Evolutionary conservation across 768 basidiomycete species (phyloP).

Genomic region (Floccularia luteovirens): DNA sequence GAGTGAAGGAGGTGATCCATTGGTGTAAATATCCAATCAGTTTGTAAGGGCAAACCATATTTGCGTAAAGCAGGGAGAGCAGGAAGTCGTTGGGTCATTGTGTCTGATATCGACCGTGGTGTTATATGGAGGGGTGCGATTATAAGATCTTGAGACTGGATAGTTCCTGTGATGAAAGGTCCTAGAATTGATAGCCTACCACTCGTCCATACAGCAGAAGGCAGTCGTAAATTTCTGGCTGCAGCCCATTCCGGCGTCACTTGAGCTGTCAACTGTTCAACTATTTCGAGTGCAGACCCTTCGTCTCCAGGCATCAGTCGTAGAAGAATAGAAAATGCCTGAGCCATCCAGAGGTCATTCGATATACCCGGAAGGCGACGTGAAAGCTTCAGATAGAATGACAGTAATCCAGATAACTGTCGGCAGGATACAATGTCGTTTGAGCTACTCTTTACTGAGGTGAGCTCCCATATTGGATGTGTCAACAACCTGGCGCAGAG

Average conservation of each 20-base stretch:
- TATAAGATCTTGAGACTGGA: conserved; percentile 32
- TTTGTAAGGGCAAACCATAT: conserved; percentile 37
- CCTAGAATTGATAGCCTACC: conserved; percentile 41
- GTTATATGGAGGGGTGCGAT: conserved; percentile 46
- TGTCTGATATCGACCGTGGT: conserved; percentile 45
- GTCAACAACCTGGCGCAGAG: conserved; percentile 41
- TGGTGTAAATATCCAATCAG: conserved; percentile 65
- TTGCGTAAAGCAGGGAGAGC: conserved; percentile 14
- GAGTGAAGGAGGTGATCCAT: conserved; percentile 77
- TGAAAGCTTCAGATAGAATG: conserved; percentile 51
- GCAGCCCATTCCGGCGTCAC: conserved; percentile 34
- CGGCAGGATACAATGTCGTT: conserved; percentile 31
- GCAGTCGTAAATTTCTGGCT: conserved; percentile 25
- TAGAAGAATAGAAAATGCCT: conserved; percentile 48
- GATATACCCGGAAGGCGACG: conserved; percentile 46
- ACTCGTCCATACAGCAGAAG: conserved; percentile 38
- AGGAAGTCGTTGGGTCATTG: conserved; percentile 48
- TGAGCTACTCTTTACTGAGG: conserved; percentile 11
- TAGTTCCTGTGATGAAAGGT: conserved; percentile 51
- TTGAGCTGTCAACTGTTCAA: conserved; percentile 28
- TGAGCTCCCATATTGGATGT: conserved; percentile 42
- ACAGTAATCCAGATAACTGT: conserved; percentile 47
- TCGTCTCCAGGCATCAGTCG: conserved; percentile 73
- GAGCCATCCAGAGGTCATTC: conserved; percentile 57
- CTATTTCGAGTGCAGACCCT: conserved; percentile 34